Evolutionary conservation across 2,329 filamentous ascomycete species (phyloP), one percentile per base, ranked within the genome.

Genomic region (Chaetomium strumarium): DNA sequence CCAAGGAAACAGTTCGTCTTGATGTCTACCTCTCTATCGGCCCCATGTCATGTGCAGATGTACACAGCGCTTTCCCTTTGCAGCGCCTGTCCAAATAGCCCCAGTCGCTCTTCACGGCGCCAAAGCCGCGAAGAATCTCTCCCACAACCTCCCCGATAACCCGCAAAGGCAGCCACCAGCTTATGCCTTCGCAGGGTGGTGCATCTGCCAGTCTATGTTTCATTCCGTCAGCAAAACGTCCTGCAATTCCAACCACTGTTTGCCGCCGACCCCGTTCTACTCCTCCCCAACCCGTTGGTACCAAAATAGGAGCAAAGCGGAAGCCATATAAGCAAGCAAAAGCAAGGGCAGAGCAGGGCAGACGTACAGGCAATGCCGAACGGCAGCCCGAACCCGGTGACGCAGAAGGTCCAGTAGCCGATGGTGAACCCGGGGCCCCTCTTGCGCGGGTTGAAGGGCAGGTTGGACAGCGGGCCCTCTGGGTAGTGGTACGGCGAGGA

Each of bases 401-500:
- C 68, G 65, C 71, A 69, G 77, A 88, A 93, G 59, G 70, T 69
- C 86, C 90, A 95, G 84, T 87, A 99, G 74, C 85, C 80, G 64
- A 89, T 58, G 62, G 77, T 81, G 72, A 99, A 99, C 76, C 80
- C 34, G 7, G 34, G 34, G 13, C 34, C 87, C 75, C 84, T 88
- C 70, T 85, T 92, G 76, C 89, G 80, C 63, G 93, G 88, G 81
- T 99, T 95, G 84, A 99, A 99, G 62, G 93, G 93, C 62, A 99
- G 75, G 82, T 96, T 97, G 79, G 81, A 85, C 75, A 90, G 87
- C 68, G 92, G 88, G 61, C 92, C 93, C 79, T 97, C 92, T 65
- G 92, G 86, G 79, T 99, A 99, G 81, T 99, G 93, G 85, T 95
- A 96, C 60, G 91, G 91, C 70, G 89, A 95, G 66, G 79, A 82